Conservation (phyloP, 2,329 filamentous ascomycete species). For the Aureobasidium uvarum region DNA sequence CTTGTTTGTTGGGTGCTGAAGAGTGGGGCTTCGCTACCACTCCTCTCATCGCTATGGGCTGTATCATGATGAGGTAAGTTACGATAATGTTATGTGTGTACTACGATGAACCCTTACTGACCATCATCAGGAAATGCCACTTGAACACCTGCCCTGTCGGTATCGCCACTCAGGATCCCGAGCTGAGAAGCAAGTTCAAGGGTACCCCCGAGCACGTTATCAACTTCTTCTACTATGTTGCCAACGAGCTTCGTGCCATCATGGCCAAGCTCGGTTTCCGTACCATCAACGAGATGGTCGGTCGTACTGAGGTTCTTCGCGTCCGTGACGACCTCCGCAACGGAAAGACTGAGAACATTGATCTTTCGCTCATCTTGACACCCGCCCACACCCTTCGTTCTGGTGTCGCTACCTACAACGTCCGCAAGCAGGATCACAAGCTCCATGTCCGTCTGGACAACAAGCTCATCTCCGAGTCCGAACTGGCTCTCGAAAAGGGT, state of each 20-base stretch:
- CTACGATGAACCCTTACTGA: no score
- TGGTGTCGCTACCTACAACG: slow-evolving; percentile 94
- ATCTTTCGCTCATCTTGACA: slow-evolving; percentile 86
- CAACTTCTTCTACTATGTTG: slow-evolving; percentile 98
- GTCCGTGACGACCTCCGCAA: slow-evolving; percentile 86
- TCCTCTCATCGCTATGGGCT: slow-evolving; percentile 94
- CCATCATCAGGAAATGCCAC: slow-evolving; percentile 56
- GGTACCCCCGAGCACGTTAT: slow-evolving; percentile 95
- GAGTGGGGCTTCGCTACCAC: slow-evolving; percentile 97
- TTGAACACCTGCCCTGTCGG: slow-evolving; percentile 82
- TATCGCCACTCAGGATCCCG: slow-evolving; percentile 94
- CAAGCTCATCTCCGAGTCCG: slow-evolving; percentile 93
- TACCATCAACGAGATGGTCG: slow-evolving; percentile 97
- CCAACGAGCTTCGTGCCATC: slow-evolving; percentile 92
- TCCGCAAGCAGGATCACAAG: slow-evolving; percentile 94
- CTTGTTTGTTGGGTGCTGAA: slow-evolving; percentile 93
- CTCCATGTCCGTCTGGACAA: slow-evolving; percentile 93
- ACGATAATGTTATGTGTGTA: background rate
- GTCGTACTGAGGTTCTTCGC: slow-evolving; percentile 80
- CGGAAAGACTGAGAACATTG: slow-evolving; percentile 87
- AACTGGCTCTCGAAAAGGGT: slow-evolving; percentile 91
- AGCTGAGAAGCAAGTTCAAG: slow-evolving; percentile 87
- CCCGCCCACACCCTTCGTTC: slow-evolving; percentile 94
- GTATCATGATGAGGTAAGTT: slow-evolving; percentile 75
- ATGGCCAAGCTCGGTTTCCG: slow-evolving; percentile 96